phyloP scores from a whole-genome alignment of 495 filamentous ascomycete species.

The Penicillium diatomitis region DNA sequence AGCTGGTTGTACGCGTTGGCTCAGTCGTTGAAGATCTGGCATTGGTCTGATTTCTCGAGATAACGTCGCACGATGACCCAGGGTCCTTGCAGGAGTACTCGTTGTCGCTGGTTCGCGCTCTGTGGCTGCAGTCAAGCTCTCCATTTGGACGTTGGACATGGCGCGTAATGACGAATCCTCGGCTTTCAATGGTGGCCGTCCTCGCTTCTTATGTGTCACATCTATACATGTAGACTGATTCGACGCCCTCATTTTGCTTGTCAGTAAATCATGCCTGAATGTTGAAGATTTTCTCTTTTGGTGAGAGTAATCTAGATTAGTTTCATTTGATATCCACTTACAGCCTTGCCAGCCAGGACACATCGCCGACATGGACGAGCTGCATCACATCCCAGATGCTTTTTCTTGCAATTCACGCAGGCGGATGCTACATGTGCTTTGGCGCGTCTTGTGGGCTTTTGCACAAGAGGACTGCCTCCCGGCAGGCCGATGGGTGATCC shows the following conservation, averaged over 20 bases:
- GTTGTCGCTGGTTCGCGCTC: slow-evolving; percentile 18
- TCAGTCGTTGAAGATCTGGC: slow-evolving; percentile 31
- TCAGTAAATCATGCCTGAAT: too few relatives aligned
- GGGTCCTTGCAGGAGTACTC: slow-evolving; percentile 13
- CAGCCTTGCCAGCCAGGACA: slow-evolving; percentile 55
- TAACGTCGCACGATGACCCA: slow-evolving; percentile 31
- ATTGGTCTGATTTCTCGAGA: slow-evolving; percentile 38
- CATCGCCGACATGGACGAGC: slow-evolving; percentile 55
- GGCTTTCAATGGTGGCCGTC: slow-evolving; percentile 82
- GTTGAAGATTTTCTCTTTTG: too few relatives aligned
- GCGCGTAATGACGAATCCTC: slow-evolving; percentile 47
- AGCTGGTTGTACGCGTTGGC: slow-evolving; percentile 10
- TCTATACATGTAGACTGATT: slow-evolving; percentile 77
- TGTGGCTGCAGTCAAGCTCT: slow-evolving; percentile 15
- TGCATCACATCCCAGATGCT: slow-evolving; percentile 75
- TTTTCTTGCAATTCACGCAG: slow-evolving; percentile 95
- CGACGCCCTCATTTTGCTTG: background rate
- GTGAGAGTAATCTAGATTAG: too few relatives aligned
- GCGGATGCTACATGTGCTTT: slow-evolving; percentile 96
- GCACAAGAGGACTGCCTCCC: slow-evolving; percentile 27
- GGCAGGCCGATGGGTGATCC: slow-evolving; percentile 15
- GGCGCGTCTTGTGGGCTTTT: slow-evolving; percentile 68
- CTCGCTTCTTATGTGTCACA: slow-evolving; percentile 93
- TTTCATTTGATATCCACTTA: slow-evolving; percentile 25
- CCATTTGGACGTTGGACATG: slow-evolving; percentile 23